These are phyloP conservation scores for Heracleum sosnowskyi DNA, from an alignment of 129 eudicot species.

Conservation along the genomic window DNA sequence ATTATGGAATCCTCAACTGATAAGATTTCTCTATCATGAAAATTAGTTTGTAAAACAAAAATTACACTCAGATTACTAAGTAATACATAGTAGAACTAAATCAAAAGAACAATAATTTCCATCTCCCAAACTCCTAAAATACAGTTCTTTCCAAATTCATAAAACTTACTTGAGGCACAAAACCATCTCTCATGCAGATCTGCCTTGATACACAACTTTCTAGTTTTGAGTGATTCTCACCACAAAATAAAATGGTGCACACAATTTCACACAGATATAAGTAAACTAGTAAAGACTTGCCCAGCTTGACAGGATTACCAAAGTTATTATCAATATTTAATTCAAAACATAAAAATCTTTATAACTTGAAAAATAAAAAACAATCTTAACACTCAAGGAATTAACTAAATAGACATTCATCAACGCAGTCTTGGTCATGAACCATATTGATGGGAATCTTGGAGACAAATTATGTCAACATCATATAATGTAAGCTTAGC, in stretches of 20 bases:
- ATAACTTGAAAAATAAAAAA: not conserved
- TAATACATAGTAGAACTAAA: too few species aligned
- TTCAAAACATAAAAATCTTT: not conserved
- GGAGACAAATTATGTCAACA: slow-evolving; percentile 8
- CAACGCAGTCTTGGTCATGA: not conserved
- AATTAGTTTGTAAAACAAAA: not conserved
- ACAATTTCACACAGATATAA: not conserved
- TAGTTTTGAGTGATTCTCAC: not conserved
- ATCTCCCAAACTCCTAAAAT: too few species aligned
- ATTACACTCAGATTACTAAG: too few species aligned
- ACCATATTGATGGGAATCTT: slow-evolving; percentile 1
- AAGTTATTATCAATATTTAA: not conserved
- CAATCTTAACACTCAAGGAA: not conserved
- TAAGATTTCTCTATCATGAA: not conserved
- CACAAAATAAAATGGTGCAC: not conserved
- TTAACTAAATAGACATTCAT: not conserved
- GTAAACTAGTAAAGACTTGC: not conserved
- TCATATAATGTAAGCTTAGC: not conserved
- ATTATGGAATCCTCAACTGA: not conserved
- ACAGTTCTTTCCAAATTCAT: not conserved
- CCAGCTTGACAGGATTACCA: not conserved
- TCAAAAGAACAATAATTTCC: too few species aligned
- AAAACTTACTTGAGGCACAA: not conserved
- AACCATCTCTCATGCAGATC: not conserved
- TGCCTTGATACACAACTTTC: too few species aligned